phyloP scores from a whole-genome alignment of 805 yeast genomes.

The Jamesozyma lodderae region DNA sequence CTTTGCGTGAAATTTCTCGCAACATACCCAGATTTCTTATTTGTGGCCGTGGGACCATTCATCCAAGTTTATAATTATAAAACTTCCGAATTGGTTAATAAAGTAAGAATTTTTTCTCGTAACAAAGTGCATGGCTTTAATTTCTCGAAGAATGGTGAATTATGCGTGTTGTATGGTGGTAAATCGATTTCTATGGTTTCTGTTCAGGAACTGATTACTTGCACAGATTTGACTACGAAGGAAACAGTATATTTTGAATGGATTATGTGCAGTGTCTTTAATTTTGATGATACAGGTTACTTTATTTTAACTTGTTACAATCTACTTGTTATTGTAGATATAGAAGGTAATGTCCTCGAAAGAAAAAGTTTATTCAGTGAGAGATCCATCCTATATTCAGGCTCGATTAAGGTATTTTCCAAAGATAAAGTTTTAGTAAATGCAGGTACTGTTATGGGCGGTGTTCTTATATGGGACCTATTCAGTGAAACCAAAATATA shows the following conservation, averaged over 20 bases:
- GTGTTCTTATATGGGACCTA: constrained; percentile 72
- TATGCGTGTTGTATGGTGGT: constrained; percentile 54
- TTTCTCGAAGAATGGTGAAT: constrained; percentile 27
- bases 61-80: constrained; percentile 45
- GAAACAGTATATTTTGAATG: constrained; percentile 66
- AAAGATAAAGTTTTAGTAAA: constrained; percentile 46
- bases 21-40: constrained; percentile 25
- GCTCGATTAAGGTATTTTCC: constrained; percentile 48
- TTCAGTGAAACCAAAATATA: constrained; percentile 37
- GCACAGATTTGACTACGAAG: constrained; percentile 10
- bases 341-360: constrained; percentile 18
- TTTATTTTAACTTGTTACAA: constrained; percentile 76
- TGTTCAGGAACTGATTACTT: constrained; percentile 24
- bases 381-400: constrained; percentile 81
- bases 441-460: constrained; percentile 91
- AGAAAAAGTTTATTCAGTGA: constrained; percentile 44
- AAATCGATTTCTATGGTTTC: constrained; percentile 48
- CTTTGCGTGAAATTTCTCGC: constrained; percentile 45
- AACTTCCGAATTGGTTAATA: constrained; percentile 31
- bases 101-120: constrained; percentile 45
- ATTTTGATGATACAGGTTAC: constrained; percentile 30
- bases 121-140: constrained; percentile 80
- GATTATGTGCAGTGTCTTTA: constrained; percentile 58
- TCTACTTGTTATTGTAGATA: constrained; percentile 31
- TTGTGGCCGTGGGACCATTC: constrained; percentile 67